These are phyloP conservation scores for Leishmania aethiopica DNA, from an alignment of 208 protist species.

Conservation along the genomic window DNA sequence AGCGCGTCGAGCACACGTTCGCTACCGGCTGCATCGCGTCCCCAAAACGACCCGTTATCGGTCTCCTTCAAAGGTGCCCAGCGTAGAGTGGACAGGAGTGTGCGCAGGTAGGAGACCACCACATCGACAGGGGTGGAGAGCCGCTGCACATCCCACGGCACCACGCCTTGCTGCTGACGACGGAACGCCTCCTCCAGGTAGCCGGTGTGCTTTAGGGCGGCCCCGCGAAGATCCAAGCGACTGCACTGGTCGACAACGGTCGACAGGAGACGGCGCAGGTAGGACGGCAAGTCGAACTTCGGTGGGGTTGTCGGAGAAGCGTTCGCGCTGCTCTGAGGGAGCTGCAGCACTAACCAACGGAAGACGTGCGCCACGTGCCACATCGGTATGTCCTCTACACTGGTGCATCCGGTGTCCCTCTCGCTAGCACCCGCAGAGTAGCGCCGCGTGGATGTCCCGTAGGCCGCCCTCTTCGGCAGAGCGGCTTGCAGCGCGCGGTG, in stretches of 20 bases:
- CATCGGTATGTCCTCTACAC: conserved; percentile 14
- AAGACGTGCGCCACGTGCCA: conserved; percentile 18
- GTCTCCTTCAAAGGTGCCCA: conserved; percentile 12
- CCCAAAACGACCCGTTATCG: conserved; percentile 44
- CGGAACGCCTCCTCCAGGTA: conserved; percentile 48
- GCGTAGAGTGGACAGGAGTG: conserved; percentile 34
- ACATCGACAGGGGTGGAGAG: conserved; percentile 43
- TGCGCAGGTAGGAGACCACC: conserved; percentile 52
- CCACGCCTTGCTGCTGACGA: conserved; percentile 13
- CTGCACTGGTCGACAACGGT: conserved; percentile 42
- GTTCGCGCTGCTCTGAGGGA: not conserved
- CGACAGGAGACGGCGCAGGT: conserved; percentile 34
- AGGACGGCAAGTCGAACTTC: conserved; percentile 13
- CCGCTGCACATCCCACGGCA: conserved; percentile 8
- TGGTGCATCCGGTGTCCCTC: not conserved
- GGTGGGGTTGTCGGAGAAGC: not conserved
- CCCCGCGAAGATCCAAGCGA: conserved; percentile 57
- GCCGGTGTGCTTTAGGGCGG: conserved; percentile 49
- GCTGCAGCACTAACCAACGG: conserved; percentile 19
- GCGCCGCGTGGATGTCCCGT: not conserved
- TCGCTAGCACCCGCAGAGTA: not conserved
- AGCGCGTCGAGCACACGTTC: conserved; percentile 39
- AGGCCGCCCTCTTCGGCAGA: conserved; percentile 7
- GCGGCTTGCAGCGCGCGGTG: conserved; percentile 8
- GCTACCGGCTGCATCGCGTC: conserved; percentile 16